Conservation (phyloP, 2,329 filamentous ascomycete genomes). For the Lasiodiplodia theobromae region DNA sequence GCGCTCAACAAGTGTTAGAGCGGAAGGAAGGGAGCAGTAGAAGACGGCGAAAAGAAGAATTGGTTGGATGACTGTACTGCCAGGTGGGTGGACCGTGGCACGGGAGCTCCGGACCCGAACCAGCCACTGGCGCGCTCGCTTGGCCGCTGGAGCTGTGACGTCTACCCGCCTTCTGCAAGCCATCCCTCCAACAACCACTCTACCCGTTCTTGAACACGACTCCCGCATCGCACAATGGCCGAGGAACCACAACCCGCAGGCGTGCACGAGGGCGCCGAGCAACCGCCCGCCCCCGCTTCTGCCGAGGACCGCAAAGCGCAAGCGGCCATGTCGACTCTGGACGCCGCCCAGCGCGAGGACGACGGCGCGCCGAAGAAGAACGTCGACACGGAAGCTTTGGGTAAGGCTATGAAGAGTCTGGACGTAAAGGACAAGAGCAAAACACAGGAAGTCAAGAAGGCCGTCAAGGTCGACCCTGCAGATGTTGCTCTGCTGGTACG, state of each 20-base stretch:
- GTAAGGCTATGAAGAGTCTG: constrained; percentile 74
- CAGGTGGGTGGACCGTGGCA: constrained; percentile 9
- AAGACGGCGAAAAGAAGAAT: not conserved
- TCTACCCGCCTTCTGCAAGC: constrained; percentile 11
- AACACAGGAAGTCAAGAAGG: constrained; percentile 47
- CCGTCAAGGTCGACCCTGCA: constrained; percentile 74
- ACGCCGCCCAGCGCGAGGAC: constrained; percentile 61
- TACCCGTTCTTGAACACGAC: constrained; percentile 9
- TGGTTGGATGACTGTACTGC: constrained; percentile 22
- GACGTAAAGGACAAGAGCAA: constrained; percentile 59
- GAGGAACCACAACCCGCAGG: constrained; percentile 65
- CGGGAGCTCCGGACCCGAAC: constrained; percentile 4
- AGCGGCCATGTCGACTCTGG: constrained; percentile 74
- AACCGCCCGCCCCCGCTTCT: constrained; percentile 49
- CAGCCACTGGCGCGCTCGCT: constrained; percentile 3
- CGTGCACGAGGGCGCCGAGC: constrained; percentile 66
- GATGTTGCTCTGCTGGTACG: constrained; percentile 74
- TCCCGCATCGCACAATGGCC: constrained; percentile 59
- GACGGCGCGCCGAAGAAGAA: constrained; percentile 58
- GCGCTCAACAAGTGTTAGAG: not conserved
- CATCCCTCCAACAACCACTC: constrained; percentile 20
- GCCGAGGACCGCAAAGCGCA: constrained; percentile 81
- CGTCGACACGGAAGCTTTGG: constrained; percentile 74
- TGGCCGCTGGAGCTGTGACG: not conserved
- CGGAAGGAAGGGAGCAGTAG: not conserved